Base-by-base conservation (phyloP, 768 basidiomycete species). In the Phaeotremella skinneri region DNA sequence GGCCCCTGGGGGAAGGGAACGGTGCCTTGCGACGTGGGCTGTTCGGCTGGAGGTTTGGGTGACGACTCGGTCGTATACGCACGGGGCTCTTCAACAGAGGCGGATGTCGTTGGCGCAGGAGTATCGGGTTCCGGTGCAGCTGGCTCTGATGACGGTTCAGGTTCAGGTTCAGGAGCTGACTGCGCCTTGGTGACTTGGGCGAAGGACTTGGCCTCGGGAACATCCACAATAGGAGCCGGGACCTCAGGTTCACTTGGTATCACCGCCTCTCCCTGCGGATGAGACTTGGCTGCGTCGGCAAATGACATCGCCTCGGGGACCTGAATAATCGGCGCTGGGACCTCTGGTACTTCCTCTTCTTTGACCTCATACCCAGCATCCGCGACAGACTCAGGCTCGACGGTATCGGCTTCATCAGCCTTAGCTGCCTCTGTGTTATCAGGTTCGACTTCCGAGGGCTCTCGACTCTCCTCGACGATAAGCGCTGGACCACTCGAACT, bases 371-470 rank as follows among this genome's bases (percentile, higher is more conserved):
- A 52, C 21, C 56, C 65, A 41, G 61, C 55, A 43, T 54, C 51
- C 39, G 49, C 59, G 16, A 49, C 48, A 14, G 50, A 52, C 14
- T 53, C 43, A 16, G 61, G 61, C 25, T 20, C 56, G 37, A 67
- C 56, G 9, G 68, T 72, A 7, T 71, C 59, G n/a, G 75, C 69
- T 25, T 79, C 82, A 13, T 49, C 43, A 17, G 32, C 34, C 81
- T 73, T 48, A 75, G 73, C 70, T 84, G 83, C n/a, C 81, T 26
- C 49, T n/a, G n/a, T 20, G 11, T 29, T 16, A 49, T 7, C 49
- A 9, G 45, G 13, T 16, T n/a, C 26, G 23, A 31, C 29, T 2
- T 27, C 17, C 30, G 51, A 42, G 27, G 1, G 29, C 17, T 41
- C 16, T 21, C 4, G 32, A 3, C 20, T 55, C 14, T 6, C 11